Percentiles rank a stretch among this genome's conserved stretches.
Evolutionary conservation across 179 eudicot species (phyloP).

Genomic region (Silene coronaria): DNA sequence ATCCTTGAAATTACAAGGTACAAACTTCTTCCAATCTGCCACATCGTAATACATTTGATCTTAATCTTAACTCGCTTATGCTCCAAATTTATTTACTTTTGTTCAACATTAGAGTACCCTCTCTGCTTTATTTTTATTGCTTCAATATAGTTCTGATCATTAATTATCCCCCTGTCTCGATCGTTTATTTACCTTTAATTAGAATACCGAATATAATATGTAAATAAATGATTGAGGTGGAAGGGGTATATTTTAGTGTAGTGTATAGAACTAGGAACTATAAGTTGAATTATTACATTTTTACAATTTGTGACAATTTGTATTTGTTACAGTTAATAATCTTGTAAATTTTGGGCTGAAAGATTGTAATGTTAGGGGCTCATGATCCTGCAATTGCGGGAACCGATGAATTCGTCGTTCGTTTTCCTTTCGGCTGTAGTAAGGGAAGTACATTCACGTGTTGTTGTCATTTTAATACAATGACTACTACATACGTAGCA

Average conservation of each 20-base stretch:
- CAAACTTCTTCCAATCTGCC: not conserved
- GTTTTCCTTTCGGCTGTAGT: too few species aligned
- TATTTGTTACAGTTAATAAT: not conserved
- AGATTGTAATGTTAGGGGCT: not conserved
- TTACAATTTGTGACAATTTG: not conserved
- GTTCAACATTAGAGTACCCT: too few species aligned
- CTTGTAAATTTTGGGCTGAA: not conserved
- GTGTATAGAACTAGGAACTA: not conserved
- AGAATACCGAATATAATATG: too few species aligned
- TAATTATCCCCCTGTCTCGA: too few species aligned
- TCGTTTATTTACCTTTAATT: too few species aligned
- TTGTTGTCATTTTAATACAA: not conserved
- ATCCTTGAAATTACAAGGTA: not conserved
- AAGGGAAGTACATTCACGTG: not conserved
- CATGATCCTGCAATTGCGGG: slow-evolving; percentile 1
- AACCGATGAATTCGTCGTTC: not conserved
- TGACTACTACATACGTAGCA: not conserved
- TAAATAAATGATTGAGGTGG: too few species aligned
- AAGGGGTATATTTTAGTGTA: not conserved
- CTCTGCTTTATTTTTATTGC: too few species aligned
- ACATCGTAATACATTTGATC: not conserved
- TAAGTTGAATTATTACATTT: not conserved
- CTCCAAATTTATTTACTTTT: not conserved
- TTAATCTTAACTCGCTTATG: not conserved
- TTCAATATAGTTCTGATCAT: too few species aligned